Evolutionary conservation across 495 filamentous ascomycete species (phyloP), one percentile per base, ranked within the genome.

Genomic region (Venustampulla echinocandica): DNA sequence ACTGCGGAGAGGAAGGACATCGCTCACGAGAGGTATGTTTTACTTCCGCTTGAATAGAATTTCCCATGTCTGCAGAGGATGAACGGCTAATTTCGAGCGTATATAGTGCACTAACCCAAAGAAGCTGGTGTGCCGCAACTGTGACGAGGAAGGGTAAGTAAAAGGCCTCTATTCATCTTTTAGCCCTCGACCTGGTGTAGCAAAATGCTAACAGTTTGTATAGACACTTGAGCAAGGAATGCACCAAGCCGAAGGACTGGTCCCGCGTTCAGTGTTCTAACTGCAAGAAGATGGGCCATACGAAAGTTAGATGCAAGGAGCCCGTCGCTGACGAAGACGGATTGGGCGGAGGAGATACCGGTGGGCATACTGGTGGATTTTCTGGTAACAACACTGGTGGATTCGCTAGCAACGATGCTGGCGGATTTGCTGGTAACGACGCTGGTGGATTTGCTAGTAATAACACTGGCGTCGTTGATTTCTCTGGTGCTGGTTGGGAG

Each of bases 131-230:
- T 40, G 37, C n/a, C 17, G 37, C 3, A 40, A 56, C 33, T 56
- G 56, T 39, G 54, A 47, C 36, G 25, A 50, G 25, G 47, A 50
- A n/a, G 54, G 50, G 44, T 38, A 25, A 37, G 34, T 42, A 20
- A 6, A 49, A 30, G 3, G 11, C 22, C 34, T 14, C 14, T n/a
- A 18, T 3, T 7, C 22, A 7, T 7, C 13, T 13, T 13, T 30
- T 30, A 7, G 6, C 6, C 6, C 6, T 6, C 27, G 6, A 7
- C 27, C 27, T 7, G 13, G 13, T 30, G 7, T 7, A 6, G 6
- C 27, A 30, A 13, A 30, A 13, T 10, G 10, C 34, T 37, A 17
- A 37, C 15, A 6, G 20, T 22, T 17, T 40, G 10, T n/a, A 17
- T 9, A 20, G 18, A 5, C 37, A 40, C n/a, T 10, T n/a, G 11